Evolutionary conservation across 163 green algal species (phyloP), one percentile per base, ranked within the genome.

Genomic region (Scenedesmus sp.): DNA sequence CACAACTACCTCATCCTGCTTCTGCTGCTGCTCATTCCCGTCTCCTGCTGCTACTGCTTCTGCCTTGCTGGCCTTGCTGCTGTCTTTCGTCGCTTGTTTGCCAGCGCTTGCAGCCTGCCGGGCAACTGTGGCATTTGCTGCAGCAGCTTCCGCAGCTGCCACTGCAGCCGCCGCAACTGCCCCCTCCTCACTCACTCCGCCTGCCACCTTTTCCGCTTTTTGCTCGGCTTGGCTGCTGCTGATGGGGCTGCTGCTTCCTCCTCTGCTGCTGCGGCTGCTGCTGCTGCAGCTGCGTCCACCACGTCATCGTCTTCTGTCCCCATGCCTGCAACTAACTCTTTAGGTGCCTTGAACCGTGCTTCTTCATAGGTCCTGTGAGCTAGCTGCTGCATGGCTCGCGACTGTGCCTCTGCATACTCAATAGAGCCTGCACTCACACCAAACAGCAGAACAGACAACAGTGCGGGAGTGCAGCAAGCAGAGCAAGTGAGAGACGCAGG

Each of bases 351-450:
- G 91, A 94, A 95, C 13, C 94, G 84, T 37, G 72, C 18, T 49
- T 95, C 93, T 13, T 92, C 88, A 22, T 94, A 94, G 12, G 24
- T 51, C 22, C 92, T 49, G 53, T 95, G 91, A 30, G 93, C 89
- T 1, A 93, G 42, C n/a, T 76, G 80, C 56, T 85, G 79, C n/a
- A 91, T 53, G 16, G 89, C 89, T 7, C 35, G 59, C 1, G 59
- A 80, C 91, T 95, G 89, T 12, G 89, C 61, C 0, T 91, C 91
- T 9, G 93, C 91, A 73, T 88, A 86, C 12, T 92, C 91, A 49
- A 86, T 81, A 73, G 83, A 80, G 49, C 90, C 90, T 90, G 86
- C n/a, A 68, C 1, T n/a, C 33, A 87, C 35, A 40, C 30, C 56
- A 80, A n/a, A n/a, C n/a, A n/a, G n/a, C 82, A 87, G 15, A 79